phyloP scores from a whole-genome alignment of 1,284 basidiomycete genomes.

The Limonomyces culmigenus region DNA sequence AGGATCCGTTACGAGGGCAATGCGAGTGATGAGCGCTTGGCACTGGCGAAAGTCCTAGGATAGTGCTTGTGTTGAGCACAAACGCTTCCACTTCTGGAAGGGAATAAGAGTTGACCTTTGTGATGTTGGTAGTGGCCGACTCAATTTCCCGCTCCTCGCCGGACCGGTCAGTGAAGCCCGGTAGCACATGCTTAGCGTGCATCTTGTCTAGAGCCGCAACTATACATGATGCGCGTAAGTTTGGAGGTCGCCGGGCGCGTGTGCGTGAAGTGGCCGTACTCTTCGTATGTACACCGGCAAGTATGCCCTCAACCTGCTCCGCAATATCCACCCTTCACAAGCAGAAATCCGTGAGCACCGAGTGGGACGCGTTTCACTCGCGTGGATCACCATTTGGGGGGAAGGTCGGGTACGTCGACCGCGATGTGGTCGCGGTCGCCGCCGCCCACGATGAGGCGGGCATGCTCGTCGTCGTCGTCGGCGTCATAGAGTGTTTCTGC shows the following conservation, averaged over 20 bases:
- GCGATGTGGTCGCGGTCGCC: constrained; percentile 26
- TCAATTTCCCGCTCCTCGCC: constrained; percentile 93
- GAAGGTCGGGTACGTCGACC: constrained; percentile 34
- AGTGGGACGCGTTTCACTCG: constrained; percentile 4
- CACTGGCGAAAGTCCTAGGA: constrained; percentile 73
- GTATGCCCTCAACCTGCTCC: constrained; percentile 73
- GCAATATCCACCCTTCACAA: constrained; percentile 74
- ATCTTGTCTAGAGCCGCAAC: constrained; percentile 78
- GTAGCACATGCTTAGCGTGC: constrained; percentile 89
- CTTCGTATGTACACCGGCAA: constrained; percentile 55
- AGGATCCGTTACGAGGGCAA: constrained; percentile 23
- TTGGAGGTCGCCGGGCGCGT: constrained; percentile 6
- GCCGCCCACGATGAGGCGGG: constrained; percentile 41
- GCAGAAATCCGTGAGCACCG: constrained; percentile 1
- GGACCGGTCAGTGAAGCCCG: constrained; percentile 89
- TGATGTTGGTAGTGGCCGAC: constrained; percentile 73
- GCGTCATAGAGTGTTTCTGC: constrained; percentile 20
- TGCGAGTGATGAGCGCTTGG: constrained; percentile 64
- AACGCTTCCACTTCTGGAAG: background rate
- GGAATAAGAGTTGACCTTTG: constrained; percentile 33
- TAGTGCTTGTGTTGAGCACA: constrained; percentile 3
- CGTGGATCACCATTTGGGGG: constrained; percentile 15
- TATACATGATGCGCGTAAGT: constrained; percentile 15
- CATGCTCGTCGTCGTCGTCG: constrained; percentile 45
- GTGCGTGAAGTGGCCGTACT: constrained; percentile 34